phyloP scores from a whole-genome alignment of 2,329 filamentous ascomycete genomes.

The Colletotrichum zoysiae region DNA sequence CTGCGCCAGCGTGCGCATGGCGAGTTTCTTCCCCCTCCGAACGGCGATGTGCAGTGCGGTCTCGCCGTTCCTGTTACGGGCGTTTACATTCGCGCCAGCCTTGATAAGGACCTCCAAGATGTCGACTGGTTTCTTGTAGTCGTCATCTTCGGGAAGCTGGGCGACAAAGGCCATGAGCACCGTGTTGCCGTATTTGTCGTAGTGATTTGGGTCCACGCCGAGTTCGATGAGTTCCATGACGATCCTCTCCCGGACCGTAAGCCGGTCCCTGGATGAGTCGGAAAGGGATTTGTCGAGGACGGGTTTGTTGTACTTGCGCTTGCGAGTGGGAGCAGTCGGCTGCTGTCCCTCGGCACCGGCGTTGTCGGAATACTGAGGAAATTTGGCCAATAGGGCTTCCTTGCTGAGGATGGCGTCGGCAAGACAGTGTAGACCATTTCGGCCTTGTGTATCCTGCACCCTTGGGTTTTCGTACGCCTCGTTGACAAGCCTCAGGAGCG shows the following conservation, averaged over 20 bases:
- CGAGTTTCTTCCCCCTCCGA: slow-evolving; percentile 65
- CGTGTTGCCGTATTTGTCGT: slow-evolving; percentile 64
- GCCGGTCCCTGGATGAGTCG: slow-evolving; percentile 50
- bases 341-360: slow-evolving; percentile 44
- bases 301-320: slow-evolving; percentile 56
- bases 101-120: slow-evolving; percentile 60
- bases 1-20: slow-evolving; percentile 60
- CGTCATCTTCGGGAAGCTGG: slow-evolving; percentile 63
- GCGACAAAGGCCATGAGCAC: slow-evolving; percentile 68
- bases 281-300: slow-evolving; percentile 47
- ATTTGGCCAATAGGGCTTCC: slow-evolving; percentile 53
- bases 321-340: slow-evolving; percentile 44
- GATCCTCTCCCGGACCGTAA: slow-evolving; percentile 47
- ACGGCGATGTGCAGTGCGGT: slow-evolving; percentile 68
- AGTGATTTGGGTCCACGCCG: slow-evolving; percentile 64
- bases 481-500: slow-evolving; percentile 54
- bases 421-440: slow-evolving; percentile 71
- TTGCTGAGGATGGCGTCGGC: slow-evolving; percentile 64
- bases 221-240: slow-evolving; percentile 51
- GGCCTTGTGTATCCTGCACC: slow-evolving; percentile 59
- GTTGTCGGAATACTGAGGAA: slow-evolving; percentile 47
- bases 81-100: slow-evolving; percentile 60
- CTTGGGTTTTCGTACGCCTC: slow-evolving; percentile 50
- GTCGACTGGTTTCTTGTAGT: slow-evolving; percentile 59
- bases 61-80: slow-evolving; percentile 66